Base-by-base conservation (phyloP, 208 protist genomes). In the Acanthamoeba sp. region DNA sequence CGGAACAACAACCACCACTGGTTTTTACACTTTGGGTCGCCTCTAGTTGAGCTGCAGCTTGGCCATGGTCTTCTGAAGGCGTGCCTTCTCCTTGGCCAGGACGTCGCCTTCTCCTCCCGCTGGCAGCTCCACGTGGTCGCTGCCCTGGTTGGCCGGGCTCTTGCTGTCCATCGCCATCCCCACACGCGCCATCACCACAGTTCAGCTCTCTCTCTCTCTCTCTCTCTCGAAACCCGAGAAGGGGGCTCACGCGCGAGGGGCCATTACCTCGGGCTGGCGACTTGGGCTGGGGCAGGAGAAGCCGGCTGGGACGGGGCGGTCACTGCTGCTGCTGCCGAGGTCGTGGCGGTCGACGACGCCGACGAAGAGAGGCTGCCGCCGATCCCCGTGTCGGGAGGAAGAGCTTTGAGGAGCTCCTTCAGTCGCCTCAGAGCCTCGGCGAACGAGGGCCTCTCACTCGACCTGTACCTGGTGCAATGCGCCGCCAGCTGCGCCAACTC, bases 351-450 rank as follows among this genome's bases (percentile, higher is more conserved):
- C 29, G 69, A 16, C 36, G 69, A 80, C 16, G 32, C 7, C 69
- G 69, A 45, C 34, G 69, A 48, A 24, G 69, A 5, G 5, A 48
- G 4, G 3, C 38, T 24, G 16, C 27, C 24, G 9, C 42, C 34
- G 14, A n/a, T n/a, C n/a, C n/a, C n/a, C n/a, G n/a, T n/a, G n/a
- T n/a, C n/a, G n/a, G n/a, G n/a, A n/a, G 34, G 18, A 5, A 80
- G 69, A n/a, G n/a, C 24, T 10, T 88, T 62, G 29, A 62, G 29
- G n/a, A 88, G 16, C 80, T 88, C 80, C 34, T 88, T 88, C 6
- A 88, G 80, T 38, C 50, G 40, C n/a, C 59, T 62, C 20, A 88
- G 80, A 22, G 22, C 18, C 40, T 88, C 80, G 32, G 42, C 80
- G n/a, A 88, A 88, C 9, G 48, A 64, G 6, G 80, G 80, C 36